Percentiles rank a stretch among this genome's conserved stretches.
These are phyloP conservation scores for Rubia tinctorum DNA, from an alignment of 305 asterid genomes.

Conservation along the genomic window DNA sequence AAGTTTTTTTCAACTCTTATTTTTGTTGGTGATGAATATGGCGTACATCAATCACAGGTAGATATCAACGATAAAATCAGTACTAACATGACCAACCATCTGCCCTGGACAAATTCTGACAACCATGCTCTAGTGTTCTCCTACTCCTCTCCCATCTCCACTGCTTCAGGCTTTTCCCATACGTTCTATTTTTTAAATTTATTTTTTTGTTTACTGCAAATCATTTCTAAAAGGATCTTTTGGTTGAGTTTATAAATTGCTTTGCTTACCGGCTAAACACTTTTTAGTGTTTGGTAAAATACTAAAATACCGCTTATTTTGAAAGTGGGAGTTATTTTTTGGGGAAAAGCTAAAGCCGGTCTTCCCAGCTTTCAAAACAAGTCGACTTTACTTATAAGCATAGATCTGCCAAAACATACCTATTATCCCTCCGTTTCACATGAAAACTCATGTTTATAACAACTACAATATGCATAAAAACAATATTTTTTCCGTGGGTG, in stretches of 20 bases:
- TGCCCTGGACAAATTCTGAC: conserved; percentile 2
- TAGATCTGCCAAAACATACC: too few species aligned
- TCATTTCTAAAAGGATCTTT: too few species aligned
- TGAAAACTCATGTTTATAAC: not conserved
- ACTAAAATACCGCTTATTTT: too few species aligned
- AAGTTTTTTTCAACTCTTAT: not conserved
- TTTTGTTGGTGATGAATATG: not conserved
- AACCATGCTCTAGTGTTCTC: not conserved
- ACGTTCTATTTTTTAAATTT: too few species aligned
- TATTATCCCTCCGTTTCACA: not conserved
- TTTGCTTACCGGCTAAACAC: too few species aligned
- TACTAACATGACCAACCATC: conserved; percentile 12
- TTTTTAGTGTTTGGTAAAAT: too few species aligned
- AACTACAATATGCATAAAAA: not conserved
- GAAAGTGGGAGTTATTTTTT: too few species aligned
- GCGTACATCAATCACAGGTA: not conserved
- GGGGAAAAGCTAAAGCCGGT: too few species aligned
- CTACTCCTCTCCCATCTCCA: not conserved
- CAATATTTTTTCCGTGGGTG: not conserved
- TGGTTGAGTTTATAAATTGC: too few species aligned
- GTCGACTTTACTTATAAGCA: too few species aligned
- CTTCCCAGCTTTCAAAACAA: too few species aligned
- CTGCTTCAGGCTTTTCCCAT: not conserved
- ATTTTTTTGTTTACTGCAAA: too few species aligned
- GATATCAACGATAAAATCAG: conserved; percentile 1